Base-by-base conservation (phyloP, 148 eudicot species). In the Silene uniflora region DNA sequence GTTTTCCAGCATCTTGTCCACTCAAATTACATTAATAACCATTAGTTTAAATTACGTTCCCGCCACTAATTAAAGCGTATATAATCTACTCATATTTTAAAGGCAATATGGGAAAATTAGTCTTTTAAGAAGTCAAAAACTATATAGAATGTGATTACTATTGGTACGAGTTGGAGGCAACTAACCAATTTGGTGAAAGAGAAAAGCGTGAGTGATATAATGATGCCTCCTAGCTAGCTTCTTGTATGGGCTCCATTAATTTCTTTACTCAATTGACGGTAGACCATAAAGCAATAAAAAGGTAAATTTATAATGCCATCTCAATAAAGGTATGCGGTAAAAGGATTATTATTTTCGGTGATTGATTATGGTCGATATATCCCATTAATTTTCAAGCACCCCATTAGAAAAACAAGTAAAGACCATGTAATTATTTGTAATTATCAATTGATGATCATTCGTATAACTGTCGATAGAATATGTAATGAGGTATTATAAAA, bases 191-290 rank as follows among this genome's bases (percentile, higher is more conserved):
- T 61, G 39, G 74, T 55, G 25, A 61, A 71, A 77, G 18, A 22
- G 74, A 60, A 69, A 77, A 61, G 62, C 75, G 74, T 77, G 79
- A 77, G 42, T 77, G 60, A 11, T 60, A n/a, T 77, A 70, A 70
- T 70, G 27, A 61, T 77, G 67, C 54, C 25, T 71, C 5, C 35
- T 32, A 42, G 23, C 44, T 42, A 49, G 3, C 18, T 23, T 56
- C 4, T 32, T 32, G 35, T 32, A 32, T 32, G 35, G 35, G 35
- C 35, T 32, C 35, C 35, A 32, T 32, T 32, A 32, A 32, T 32
- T 23, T 22, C 19, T 73, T 44, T 62, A 58, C 47, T 54, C 73
- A 14, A 52, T 71, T 24, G 14, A 61, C 56, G 56, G 56, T 61
- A 21, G 44, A 54, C 73, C 44, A 71, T 71, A 71, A 52, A 71